A percentile compares a stretch with the other conserved stretches of the same genome.
These are phyloP conservation scores for Fusarium sp. DNA, from an alignment of 2,329 filamentous ascomycete species.

Conservation along the genomic window DNA sequence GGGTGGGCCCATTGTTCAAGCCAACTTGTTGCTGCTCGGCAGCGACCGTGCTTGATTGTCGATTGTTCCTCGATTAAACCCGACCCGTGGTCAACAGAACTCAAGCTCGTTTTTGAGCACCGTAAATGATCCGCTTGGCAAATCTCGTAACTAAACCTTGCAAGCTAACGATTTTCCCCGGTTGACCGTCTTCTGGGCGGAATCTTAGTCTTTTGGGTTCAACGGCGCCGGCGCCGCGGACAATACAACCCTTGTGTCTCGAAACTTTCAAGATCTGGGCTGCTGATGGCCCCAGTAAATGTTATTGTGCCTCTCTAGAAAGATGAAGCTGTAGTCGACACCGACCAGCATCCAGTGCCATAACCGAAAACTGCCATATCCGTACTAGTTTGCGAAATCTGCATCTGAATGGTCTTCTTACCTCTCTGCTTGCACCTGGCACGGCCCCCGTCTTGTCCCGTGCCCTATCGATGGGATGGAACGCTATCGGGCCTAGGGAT, in stretches of 20 bases:
- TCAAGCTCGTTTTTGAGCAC: slow-evolving; percentile 10
- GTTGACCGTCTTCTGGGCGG: slow-evolving; percentile 9
- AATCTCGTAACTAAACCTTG: neutral
- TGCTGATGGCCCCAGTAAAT: slow-evolving; percentile 3
- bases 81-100: slow-evolving; percentile 23
- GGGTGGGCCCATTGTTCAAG: slow-evolving; percentile 20
- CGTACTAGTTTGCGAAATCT: slow-evolving; percentile 7
- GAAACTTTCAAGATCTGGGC: slow-evolving; percentile 1
- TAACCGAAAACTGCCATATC: slow-evolving; percentile 22
- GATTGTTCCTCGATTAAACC: slow-evolving; percentile 10
- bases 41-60: neutral
- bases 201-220: neutral
- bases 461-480: slow-evolving; percentile 1
- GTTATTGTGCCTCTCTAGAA: too few species aligned
- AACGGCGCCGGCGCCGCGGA: slow-evolving; percentile 12
- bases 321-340: neutral
- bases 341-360: neutral
- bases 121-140: slow-evolving; percentile 22
- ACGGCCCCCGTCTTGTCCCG: slow-evolving; percentile 27
- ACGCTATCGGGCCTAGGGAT: neutral
- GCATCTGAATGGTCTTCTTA: neutral
- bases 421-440: slow-evolving; percentile 11
- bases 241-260: slow-evolving; percentile 17
- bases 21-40: neutral
- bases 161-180: slow-evolving; percentile 14